These are phyloP conservation scores for Graphilbum fragrans DNA, from an alignment of 2,329 filamentous ascomycete species.

Conservation along the genomic window DNA sequence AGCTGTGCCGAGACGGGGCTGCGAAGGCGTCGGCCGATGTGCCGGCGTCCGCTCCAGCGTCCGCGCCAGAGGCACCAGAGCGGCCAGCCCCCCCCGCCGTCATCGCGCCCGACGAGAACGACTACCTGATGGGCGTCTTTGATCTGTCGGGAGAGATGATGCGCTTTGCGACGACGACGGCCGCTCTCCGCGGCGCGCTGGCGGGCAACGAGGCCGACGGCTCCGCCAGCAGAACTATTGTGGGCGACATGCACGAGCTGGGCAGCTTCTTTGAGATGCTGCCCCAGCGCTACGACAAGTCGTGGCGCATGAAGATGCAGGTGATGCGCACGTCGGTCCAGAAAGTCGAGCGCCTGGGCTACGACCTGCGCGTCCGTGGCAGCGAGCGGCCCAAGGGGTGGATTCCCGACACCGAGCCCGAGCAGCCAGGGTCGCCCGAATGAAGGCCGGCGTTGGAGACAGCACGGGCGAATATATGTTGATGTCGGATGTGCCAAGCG, in stretches of 20 bases:
- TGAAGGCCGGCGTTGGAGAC: neutral
- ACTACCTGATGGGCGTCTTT: slow-evolving; percentile 85
- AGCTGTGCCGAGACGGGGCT: slow-evolving; percentile 15
- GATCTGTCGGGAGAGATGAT: slow-evolving; percentile 95
- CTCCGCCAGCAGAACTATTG: slow-evolving; percentile 35
- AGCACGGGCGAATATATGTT: too few species aligned
- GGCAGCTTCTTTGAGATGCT: slow-evolving; percentile 67
- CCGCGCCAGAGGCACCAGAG: neutral
- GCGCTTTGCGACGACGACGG: slow-evolving; percentile 83
- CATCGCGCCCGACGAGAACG: slow-evolving; percentile 61
- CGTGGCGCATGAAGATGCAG: slow-evolving; percentile 66
- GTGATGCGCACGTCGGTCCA: slow-evolving; percentile 81
- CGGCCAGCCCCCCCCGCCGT: neutral
- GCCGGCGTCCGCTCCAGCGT: too few species aligned
- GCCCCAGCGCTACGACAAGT: slow-evolving; percentile 41
- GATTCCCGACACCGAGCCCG: slow-evolving; percentile 58
- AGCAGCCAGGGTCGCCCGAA: neutral
- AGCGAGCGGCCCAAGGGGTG: slow-evolving; percentile 84
- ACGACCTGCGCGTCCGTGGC: slow-evolving; percentile 76
- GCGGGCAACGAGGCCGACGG: slow-evolving; percentile 19
- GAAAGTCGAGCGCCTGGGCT: slow-evolving; percentile 87
- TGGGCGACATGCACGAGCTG: slow-evolving; percentile 70
- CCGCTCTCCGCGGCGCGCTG: slow-evolving; percentile 58
- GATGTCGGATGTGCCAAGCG: too few species aligned
- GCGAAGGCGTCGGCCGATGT: neutral